Conservation (phyloP, 2,329 filamentous ascomycete species). For the Cylindrodendrum hubeiense region DNA sequence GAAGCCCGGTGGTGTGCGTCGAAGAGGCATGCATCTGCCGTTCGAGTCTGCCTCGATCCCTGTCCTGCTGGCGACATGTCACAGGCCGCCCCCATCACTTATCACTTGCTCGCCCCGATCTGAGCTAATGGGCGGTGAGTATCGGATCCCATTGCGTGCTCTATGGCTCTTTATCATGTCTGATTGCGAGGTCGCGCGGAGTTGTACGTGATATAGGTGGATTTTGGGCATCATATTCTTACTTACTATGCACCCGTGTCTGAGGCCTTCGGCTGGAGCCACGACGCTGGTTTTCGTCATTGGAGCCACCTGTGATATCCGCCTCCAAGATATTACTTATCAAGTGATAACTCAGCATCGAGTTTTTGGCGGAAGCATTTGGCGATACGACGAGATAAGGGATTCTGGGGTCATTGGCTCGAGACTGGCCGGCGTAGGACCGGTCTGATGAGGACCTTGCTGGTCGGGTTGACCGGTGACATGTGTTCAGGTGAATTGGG, state of each 20-base stretch:
- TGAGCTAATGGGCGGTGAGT: conserved; percentile 31
- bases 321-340: conserved; percentile 8
- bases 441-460: conserved; percentile 30
- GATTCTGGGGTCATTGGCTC: conserved; percentile 31
- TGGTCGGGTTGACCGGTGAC: conserved; percentile 30
- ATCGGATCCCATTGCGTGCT: conserved; percentile 19
- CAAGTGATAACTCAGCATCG: conserved; percentile 7
- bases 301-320: background rate
- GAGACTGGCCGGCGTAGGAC: conserved; percentile 8
- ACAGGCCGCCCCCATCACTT: conserved; percentile 16
- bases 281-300: conserved; percentile 2
- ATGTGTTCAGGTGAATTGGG: conserved; percentile 19
- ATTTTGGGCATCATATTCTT: conserved; percentile 4
- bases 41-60: conserved; percentile 11
- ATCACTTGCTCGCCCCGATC: conserved; percentile 30
- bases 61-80: conserved; percentile 21
- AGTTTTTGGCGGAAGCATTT: background rate
- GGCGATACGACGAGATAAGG: conserved; percentile 36
- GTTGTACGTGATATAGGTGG: background rate
- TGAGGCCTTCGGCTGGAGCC: conserved; percentile 13
- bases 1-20: conserved; percentile 34
- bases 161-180: background rate
- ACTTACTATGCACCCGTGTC: background rate
- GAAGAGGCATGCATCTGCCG: conserved; percentile 24
- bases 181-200: conserved; percentile 4